Conservation (phyloP, 2,329 filamentous ascomycete species). For the Sporothrix sp. region DNA sequence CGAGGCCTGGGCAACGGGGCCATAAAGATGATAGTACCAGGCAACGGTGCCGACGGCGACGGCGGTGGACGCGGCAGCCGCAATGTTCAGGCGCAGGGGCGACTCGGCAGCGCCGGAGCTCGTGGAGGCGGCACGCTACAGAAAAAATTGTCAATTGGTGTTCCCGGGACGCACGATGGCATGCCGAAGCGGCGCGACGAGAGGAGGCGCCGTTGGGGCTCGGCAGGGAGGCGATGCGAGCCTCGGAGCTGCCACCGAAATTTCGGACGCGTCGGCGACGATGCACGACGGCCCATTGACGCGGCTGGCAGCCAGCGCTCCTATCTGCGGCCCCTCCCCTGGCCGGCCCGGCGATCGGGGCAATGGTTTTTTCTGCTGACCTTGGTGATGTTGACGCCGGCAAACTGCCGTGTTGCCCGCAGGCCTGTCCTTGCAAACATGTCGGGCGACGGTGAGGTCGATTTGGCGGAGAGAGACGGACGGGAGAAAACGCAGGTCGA, state of each 20-base stretch:
- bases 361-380: slow-evolving; percentile 31
- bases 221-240: too few species aligned
- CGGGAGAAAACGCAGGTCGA: slow-evolving; percentile 14
- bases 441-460: slow-evolving; percentile 35
- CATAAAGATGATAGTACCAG: slow-evolving; percentile 97
- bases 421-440: slow-evolving; percentile 93
- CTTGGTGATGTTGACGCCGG: slow-evolving; percentile 63
- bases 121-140: slow-evolving; percentile 59
- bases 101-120: slow-evolving; percentile 63
- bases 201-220: too few species aligned
- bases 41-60: slow-evolving; percentile 81
- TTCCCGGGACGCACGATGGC: too few species aligned
- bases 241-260: too few species aligned
- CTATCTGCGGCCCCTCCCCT: not conserved
- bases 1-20: slow-evolving; percentile 76
- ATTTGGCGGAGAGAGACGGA: slow-evolving; percentile 23
- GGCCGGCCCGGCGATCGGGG: not conserved
- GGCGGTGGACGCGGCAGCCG: slow-evolving; percentile 76
- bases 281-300: too few species aligned
- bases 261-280: too few species aligned
- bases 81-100: slow-evolving; percentile 73
- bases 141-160: not conserved
- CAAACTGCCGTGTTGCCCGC: slow-evolving; percentile 79
- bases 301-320: too few species aligned
- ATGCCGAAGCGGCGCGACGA: too few species aligned